Base-by-base conservation (phyloP, 768 basidiomycete species). In the Phaffia australis region DNA sequence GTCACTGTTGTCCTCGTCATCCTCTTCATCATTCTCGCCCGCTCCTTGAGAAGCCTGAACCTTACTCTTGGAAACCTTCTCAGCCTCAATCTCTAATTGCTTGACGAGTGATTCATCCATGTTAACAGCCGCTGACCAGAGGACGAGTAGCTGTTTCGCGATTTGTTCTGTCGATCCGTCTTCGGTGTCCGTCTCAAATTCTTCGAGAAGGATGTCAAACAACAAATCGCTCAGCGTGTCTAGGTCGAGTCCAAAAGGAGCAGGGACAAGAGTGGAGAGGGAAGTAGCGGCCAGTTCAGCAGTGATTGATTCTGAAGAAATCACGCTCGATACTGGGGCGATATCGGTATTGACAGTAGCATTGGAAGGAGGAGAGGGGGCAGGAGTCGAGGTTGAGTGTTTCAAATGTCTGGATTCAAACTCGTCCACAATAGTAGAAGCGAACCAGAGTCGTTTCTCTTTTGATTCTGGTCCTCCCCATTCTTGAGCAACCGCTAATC, bases 391-490 rank as follows among this genome's bases (percentile, higher is more conserved):
- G 35, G 35, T 42, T 11, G 35, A 42, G 11, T 42, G 35, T 46
- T 60, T 60, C 35, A 16, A 29, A 25, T 49, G 50, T 23, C 59
- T 46, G 11, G 61, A 60, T 56, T 77, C 76, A 52, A 75, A 77
- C 48, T 73, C 71, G 69, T 77, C 77, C 21, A 76, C 71, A 35
- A 77, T 54, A 35, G 69, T 70, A 6, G 86, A 84, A 15, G 87
- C 88, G 21, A 95, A 80, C 88, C 89, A 93, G 25, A 83, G 87
- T 56, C 85, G 84, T 78, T 94, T 95, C 64, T 81, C 78, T 6
- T 76, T 73, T 14, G 82, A 82, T 30, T 83, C 83, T 23, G 86
- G 82, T 3, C 91, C 91, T 30, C 92, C 93, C 91, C 91, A 94
- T 70, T 79, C 77, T 71, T 91, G 83, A 69, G 87, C 83, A 48